A percentile compares a stretch with the other conserved stretches of the same genome.
Evolutionary conservation across 129 eudicot genomes (phyloP).

Genomic region (Mikania micrantha): DNA sequence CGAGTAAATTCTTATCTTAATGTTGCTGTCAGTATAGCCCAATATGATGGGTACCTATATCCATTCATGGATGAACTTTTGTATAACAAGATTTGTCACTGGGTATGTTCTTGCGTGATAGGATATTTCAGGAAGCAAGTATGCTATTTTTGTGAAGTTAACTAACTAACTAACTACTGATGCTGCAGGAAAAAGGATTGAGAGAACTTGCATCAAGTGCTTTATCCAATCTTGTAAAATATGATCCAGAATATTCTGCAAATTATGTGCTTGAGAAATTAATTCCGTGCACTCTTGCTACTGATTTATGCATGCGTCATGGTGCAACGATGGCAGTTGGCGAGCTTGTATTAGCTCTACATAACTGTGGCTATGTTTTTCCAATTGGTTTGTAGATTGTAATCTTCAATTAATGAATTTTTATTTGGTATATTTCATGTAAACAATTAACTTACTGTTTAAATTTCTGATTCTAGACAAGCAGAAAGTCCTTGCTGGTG

Average conservation of each 20-base stretch:
- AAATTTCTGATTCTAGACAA: slow-evolving; percentile 41
- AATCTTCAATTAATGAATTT: neutral
- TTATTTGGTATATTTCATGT: slow-evolving; percentile 1
- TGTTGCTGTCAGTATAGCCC: slow-evolving; percentile 82
- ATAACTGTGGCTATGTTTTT: slow-evolving; percentile 50
- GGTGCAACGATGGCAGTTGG: slow-evolving; percentile 95
- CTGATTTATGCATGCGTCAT: slow-evolving; percentile 96
- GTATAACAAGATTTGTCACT: slow-evolving; percentile 79
- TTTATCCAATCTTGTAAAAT: slow-evolving; percentile 70
- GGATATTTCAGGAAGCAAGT: neutral
- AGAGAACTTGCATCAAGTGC: slow-evolving; percentile 95
- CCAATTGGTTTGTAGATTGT: slow-evolving; percentile 41
- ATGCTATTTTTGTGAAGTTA: slow-evolving; percentile 1
- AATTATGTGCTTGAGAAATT: slow-evolving; percentile 64
- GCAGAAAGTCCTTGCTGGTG: slow-evolving; percentile 69
- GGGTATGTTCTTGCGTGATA: slow-evolving; percentile 57
- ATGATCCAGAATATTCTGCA: slow-evolving; percentile 77
- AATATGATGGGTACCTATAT: slow-evolving; percentile 80
- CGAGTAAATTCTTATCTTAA: slow-evolving; percentile 76
- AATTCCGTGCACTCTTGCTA: slow-evolving; percentile 80
- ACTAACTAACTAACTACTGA: slow-evolving; percentile 10
- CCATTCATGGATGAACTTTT: slow-evolving; percentile 89
- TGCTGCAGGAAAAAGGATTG: slow-evolving; percentile 77
- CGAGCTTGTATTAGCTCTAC: slow-evolving; percentile 77
- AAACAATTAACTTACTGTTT: neutral